Base-by-base conservation (phyloP, 441 rosid genomes). In the Pelargonium fulgidum region DNA sequence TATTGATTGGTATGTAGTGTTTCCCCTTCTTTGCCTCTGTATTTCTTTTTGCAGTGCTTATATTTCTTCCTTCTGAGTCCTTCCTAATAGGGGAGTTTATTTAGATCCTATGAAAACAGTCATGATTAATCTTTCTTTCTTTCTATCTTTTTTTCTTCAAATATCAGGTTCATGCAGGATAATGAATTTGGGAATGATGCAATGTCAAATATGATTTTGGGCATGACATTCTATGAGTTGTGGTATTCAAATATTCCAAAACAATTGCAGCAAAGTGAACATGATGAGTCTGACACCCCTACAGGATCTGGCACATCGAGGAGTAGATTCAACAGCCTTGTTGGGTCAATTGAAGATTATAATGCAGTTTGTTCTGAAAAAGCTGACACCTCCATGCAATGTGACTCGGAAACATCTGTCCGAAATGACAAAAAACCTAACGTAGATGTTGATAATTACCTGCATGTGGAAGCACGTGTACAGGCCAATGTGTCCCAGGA, bases 221-320 rank as follows among this genome's bases (percentile, higher is more conserved):
- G 93, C 65, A 77, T 89, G 85, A 84, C 87, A 63, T 87, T 83
- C 69, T 88, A 66, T 69, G 82, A 85, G 81, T 67, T 84, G 67
- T 91, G 95, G 94, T 81, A 80, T 78, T 71, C 77, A 59, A 79
- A 78, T 67, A 78, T 87, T 65, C 76, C 79, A 33, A 73, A 61
- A 64, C 83, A 79, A 68, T 72, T 89, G 73, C 82, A 79, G 72
- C 73, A 74, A 78, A 74, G 75, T 70, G 82, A 79, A 67, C 64
- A 70, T 33, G 79, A 81, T 29, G 72, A 69, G 74, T 66, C 47
- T 47, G 2, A 42, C 63, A 17, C 50, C 16, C 73, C 76, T 73
- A 65, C 41, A 9, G 67, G 65, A 59, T 79, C 79, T 36, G 76
- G 68, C 24, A 36, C 59, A 72, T 74, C 82, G 66, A 76, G 65